Conservation (phyloP, 1,284 basidiomycete species). For the Rugosomyces carneus region DNA sequence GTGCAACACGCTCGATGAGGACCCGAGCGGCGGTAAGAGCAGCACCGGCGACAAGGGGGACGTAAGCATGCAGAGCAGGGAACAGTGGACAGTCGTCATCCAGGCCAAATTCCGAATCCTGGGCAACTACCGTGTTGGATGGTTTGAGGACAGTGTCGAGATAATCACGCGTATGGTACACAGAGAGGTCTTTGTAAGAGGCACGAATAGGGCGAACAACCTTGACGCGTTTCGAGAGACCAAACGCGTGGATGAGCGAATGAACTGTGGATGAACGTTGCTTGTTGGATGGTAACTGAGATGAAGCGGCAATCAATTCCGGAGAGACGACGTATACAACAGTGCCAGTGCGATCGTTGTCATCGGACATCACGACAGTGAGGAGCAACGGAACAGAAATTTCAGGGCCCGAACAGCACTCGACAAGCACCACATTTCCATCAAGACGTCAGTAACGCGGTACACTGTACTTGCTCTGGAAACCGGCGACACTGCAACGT, state of each 20-base stretch:
- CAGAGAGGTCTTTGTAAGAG: constrained; percentile 42
- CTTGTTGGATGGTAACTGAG: constrained; percentile 13
- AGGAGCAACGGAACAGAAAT: too few species aligned
- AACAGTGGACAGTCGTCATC: constrained; percentile 81
- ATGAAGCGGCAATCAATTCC: constrained; percentile 13
- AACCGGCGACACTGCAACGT: too few species aligned
- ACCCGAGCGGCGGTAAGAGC: constrained; percentile 66
- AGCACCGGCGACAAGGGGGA: constrained; percentile 69
- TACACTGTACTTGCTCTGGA: too few species aligned
- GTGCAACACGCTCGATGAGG: constrained; percentile 46
- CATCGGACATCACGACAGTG: not conserved
- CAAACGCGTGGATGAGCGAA: constrained; percentile 10
- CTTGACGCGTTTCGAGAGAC: constrained; percentile 27
- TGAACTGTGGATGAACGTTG: constrained; percentile 11
- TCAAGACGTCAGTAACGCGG: too few species aligned
- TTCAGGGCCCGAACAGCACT: too few species aligned
- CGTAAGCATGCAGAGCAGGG: constrained; percentile 61
- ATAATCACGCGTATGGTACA: constrained; percentile 55
- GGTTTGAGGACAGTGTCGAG: constrained; percentile 47
- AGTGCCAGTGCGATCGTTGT: not conserved
- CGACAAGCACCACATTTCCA: too few species aligned
- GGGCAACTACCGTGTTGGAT: constrained; percentile 37
- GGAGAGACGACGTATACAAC: constrained; percentile 13
- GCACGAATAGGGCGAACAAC: constrained; percentile 50
- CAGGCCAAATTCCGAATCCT: constrained; percentile 9